Evolutionary conservation across 2,329 filamentous ascomycete species (phyloP).

Genomic region (Fusarium domesticum): DNA sequence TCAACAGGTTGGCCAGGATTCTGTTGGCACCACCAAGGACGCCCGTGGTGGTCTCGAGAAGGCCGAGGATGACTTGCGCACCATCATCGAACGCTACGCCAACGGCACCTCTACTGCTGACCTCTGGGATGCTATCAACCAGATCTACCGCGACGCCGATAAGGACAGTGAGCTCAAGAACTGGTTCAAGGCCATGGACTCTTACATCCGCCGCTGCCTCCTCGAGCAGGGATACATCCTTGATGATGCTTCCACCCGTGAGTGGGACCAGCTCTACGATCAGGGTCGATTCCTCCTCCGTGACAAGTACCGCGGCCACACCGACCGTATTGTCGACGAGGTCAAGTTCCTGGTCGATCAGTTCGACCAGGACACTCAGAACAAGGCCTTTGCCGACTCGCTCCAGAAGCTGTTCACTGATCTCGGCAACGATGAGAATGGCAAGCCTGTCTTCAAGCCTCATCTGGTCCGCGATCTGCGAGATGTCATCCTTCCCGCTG

Average conservation of each 20-base stretch:
- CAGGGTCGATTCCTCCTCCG: conserved; percentile 82
- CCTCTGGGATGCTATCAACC: conserved; percentile 78
- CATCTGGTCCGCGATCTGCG: conserved; percentile 86
- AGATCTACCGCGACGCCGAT: conserved; percentile 84
- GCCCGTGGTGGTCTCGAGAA: conserved; percentile 64
- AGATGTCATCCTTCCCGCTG: conserved; percentile 77
- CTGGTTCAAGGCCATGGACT: conserved; percentile 81
- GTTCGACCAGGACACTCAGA: conserved; percentile 84
- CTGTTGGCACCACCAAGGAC: conserved; percentile 68
- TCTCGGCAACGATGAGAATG: conserved; percentile 81
- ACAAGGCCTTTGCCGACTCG: conserved; percentile 73
- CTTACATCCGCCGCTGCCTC: conserved; percentile 77
- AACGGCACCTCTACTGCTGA: conserved; percentile 90
- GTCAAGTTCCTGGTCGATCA: conserved; percentile 85
- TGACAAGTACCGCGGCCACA: conserved; percentile 82
- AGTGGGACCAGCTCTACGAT: conserved; percentile 85
- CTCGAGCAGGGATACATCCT: conserved; percentile 90
- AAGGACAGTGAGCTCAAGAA: conserved; percentile 78
- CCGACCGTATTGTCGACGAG: conserved; percentile 83
- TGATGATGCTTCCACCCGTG: conserved; percentile 70
- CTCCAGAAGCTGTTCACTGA: conserved; percentile 81
- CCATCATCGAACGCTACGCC: conserved; percentile 89
- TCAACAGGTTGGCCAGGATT: conserved; percentile 60
- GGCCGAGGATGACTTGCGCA: conserved; percentile 75
- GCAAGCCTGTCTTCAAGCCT: conserved; percentile 87